phyloP scores from a whole-genome alignment of 495 filamentous ascomycete genomes.

The Letharia lupina region DNA sequence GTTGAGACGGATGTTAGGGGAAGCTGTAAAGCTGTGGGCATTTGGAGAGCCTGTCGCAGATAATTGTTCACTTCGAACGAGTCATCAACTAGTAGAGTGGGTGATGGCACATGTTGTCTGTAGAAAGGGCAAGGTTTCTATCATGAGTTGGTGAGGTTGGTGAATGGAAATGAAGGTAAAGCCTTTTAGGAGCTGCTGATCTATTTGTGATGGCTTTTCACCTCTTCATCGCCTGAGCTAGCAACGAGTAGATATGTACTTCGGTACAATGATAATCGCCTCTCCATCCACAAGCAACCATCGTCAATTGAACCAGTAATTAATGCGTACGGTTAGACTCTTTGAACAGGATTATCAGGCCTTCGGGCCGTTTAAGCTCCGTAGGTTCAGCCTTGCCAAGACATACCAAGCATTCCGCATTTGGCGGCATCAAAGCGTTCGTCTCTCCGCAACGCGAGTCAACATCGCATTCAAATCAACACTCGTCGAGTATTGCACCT shows the following conservation, averaged over 20 bases:
- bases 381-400: conserved; percentile 1
- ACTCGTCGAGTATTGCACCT: conserved; percentile 5
- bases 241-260: background rate
- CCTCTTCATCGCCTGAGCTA: background rate
- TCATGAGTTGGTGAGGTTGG: no score
- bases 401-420: background rate
- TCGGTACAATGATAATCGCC: background rate
- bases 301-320: background rate
- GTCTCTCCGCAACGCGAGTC: background rate
- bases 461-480: background rate
- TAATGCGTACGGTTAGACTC: background rate
- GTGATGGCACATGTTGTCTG: background rate
- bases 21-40: background rate
- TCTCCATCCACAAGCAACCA: background rate
- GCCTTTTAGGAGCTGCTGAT: background rate
- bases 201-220: background rate
- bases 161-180: background rate
- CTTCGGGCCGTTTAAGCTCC: background rate
- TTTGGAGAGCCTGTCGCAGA: background rate
- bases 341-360: background rate
- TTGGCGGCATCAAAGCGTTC: background rate
- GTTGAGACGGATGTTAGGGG: background rate
- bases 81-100: background rate
- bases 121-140: background rate
- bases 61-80: background rate